phyloP scores from a whole-genome alignment of 208 protist genomes.

The Leptomonas pyrrhocoris region DNA sequence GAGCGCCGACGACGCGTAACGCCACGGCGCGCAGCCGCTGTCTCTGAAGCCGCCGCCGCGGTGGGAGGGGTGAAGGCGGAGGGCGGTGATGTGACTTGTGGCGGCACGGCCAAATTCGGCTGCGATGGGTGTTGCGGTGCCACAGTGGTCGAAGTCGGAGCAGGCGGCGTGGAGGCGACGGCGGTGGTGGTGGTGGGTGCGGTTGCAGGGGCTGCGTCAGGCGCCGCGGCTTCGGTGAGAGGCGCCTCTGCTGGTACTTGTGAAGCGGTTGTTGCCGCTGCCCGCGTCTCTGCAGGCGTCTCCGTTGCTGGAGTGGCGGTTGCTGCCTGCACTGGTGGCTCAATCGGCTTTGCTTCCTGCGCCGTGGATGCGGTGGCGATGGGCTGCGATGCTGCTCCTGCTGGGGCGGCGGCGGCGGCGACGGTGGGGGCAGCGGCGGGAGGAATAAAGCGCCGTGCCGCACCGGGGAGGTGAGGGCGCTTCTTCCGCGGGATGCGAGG shows the following conservation, averaged over 20 bases:
- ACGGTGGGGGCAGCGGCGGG: background rate
- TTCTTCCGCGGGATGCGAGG: constrained; percentile 18
- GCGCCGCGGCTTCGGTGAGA: too few species aligned
- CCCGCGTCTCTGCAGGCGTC: background rate
- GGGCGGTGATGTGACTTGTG: background rate
- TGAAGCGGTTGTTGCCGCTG: background rate
- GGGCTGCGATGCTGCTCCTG: background rate
- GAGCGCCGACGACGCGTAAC: background rate
- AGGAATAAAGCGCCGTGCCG: constrained; percentile 9
- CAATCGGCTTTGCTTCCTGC: constrained; percentile 9
- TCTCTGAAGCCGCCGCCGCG: background rate
- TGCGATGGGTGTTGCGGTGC: too few species aligned
- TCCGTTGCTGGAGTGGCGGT: background rate
- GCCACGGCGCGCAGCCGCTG: background rate
- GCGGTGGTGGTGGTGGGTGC: too few species aligned
- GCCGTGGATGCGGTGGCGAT: background rate
- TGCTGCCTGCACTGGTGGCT: constrained; percentile 11
- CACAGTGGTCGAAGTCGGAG: too few species aligned
- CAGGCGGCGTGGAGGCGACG: too few species aligned
- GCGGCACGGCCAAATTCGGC: background rate
- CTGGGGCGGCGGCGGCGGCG: background rate
- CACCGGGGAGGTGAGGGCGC: constrained; percentile 25
- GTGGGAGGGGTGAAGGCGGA: background rate
- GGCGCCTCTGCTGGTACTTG: too few species aligned
- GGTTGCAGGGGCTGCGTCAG: too few species aligned